Evolutionary conservation across 257 asterid genomes (phyloP).

Genomic region (Solanum gandarillasii): DNA sequence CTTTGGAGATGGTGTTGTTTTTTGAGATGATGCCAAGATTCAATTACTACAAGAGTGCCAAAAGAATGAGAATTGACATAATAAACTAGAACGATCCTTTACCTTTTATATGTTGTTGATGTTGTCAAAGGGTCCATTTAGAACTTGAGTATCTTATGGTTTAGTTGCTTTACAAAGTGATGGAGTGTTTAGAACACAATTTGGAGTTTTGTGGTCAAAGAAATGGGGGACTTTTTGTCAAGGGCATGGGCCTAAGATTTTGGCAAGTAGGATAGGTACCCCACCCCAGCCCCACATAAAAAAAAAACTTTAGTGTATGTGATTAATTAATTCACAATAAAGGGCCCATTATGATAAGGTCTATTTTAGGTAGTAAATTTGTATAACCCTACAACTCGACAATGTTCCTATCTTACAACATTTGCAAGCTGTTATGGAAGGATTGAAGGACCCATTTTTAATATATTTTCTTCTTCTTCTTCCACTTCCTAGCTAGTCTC

Average conservation of each 20-base stretch:
- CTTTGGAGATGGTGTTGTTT: background rate
- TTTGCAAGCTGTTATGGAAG: background rate
- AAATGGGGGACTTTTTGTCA: background rate
- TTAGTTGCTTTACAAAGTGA: background rate
- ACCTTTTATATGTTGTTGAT: background rate
- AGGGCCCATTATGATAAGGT: slow-evolving; percentile 17
- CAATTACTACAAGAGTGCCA: background rate
- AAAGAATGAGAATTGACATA: background rate
- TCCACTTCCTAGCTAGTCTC: background rate
- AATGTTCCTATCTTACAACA: background rate
- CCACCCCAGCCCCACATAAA: background rate
- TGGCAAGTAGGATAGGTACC: slow-evolving; percentile 3
- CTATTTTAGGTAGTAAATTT: background rate
- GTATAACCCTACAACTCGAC: background rate
- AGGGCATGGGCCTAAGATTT: background rate
- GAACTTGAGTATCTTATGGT: background rate
- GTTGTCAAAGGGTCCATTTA: background rate
- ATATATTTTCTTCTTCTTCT: background rate
- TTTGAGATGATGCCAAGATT: background rate
- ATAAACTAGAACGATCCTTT: background rate
- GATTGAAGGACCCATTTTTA: background rate
- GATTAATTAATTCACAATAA: background rate
- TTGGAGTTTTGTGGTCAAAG: slow-evolving; percentile 4
- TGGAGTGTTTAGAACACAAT: background rate
- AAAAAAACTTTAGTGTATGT: slow-evolving; percentile 3